Evolutionary conservation across 1,284 basidiomycete genomes (phyloP).

Genomic region (Cryptococcus floricola): DNA sequence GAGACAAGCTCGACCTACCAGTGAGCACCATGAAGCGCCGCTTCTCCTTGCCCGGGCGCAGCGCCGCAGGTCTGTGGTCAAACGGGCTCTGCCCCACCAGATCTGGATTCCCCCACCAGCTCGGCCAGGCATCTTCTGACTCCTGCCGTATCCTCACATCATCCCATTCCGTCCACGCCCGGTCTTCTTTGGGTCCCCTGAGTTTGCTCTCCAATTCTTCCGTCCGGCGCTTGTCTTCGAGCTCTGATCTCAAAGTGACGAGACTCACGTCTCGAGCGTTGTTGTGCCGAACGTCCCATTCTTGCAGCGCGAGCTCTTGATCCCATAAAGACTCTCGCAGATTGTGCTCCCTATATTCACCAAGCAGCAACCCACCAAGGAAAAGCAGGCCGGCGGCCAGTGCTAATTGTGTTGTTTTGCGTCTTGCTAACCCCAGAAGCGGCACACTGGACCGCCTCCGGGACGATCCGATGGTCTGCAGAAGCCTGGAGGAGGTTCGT

Average conservation of each 20-base stretch:
- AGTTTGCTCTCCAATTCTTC: constrained; percentile 7
- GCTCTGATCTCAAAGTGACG: constrained; percentile 6
- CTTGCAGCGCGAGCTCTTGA: constrained; percentile 2
- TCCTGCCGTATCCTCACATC: constrained; percentile 14
- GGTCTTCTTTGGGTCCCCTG: constrained; percentile 1
- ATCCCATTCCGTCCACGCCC: constrained; percentile 12
- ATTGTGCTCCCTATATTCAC: constrained; percentile 9
- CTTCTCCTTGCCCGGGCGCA: constrained; percentile 10
- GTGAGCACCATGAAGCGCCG: constrained; percentile 46
- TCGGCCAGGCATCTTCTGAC: constrained; percentile 24
- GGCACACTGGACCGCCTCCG: constrained; percentile 11
- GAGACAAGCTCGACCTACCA: constrained; percentile 24
- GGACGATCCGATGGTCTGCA: background rate
- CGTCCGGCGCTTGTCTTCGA: constrained; percentile 6
- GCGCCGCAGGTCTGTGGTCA: constrained; percentile 29
- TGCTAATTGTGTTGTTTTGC: constrained; percentile 13
- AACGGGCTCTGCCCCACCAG: constrained; percentile 41
- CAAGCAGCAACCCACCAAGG: constrained; percentile 4
- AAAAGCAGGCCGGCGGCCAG: constrained; percentile 5
- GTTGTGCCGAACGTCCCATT: constrained; percentile 12
- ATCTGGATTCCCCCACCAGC: constrained; percentile 44
- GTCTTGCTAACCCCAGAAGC: constrained; percentile 6
- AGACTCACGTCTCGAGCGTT: constrained; percentile 5
- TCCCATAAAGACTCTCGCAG: constrained; percentile 6
- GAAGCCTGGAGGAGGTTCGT: background rate